These are phyloP conservation scores for Syzygium oleosum DNA, from an alignment of 345 rosid species.

Conservation along the genomic window DNA sequence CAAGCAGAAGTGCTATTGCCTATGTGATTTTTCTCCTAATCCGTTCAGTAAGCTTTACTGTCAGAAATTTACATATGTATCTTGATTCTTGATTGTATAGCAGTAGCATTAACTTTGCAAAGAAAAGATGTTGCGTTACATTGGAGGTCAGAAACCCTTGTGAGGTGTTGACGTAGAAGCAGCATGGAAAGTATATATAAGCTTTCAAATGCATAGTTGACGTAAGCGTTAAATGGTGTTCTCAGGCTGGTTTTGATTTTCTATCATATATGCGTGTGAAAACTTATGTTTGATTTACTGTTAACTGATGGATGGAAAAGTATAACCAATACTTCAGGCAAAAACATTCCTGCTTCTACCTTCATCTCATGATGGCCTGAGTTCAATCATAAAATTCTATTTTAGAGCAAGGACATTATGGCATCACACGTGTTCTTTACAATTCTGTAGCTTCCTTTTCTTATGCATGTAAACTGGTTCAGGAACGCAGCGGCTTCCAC, in stretches of 20 bases:
- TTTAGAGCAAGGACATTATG: neutral
- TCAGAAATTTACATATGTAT: neutral
- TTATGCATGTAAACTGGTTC: slow-evolving; percentile 21
- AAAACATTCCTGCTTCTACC: neutral
- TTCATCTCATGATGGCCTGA: neutral
- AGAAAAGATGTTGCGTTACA: neutral
- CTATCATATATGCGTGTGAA: neutral
- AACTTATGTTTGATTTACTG: neutral
- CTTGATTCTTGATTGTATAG: neutral
- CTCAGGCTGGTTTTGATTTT: neutral
- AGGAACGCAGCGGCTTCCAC: slow-evolving; percentile 99
- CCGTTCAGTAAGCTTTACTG: neutral
- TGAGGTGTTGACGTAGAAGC: neutral
- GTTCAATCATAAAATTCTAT: neutral
- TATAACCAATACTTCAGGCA: neutral
- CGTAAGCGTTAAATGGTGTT: neutral
- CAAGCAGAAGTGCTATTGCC: neutral
- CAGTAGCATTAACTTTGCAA: neutral
- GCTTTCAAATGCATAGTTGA: neutral
- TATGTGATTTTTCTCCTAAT: neutral
- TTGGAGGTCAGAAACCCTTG: neutral
- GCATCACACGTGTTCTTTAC: neutral
- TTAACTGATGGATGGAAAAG: neutral
- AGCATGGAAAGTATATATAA: neutral
- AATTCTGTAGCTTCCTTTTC: neutral